phyloP scores from a whole-genome alignment of 2,329 filamentous ascomycete species.

The Alternaria viburni region DNA sequence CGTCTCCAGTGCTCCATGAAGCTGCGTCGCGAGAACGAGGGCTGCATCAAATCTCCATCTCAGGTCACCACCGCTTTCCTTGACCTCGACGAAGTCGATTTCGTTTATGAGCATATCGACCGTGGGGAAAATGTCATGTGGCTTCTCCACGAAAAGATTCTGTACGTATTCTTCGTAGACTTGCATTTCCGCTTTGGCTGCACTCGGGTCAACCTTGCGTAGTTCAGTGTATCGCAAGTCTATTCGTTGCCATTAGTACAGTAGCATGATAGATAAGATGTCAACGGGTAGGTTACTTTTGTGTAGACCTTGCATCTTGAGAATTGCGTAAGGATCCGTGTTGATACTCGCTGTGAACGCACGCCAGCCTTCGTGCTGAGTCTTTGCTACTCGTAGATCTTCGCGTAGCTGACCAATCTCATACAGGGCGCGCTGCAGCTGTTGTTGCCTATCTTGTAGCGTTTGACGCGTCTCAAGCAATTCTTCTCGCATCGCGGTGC shows the following conservation, averaged over 20 bases:
- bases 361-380: background rate
- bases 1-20: no score
- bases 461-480: background rate
- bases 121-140: fast-evolving
- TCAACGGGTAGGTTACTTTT: background rate
- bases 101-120: background rate
- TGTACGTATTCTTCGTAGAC: background rate
- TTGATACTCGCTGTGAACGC: no score
- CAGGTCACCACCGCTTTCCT: background rate
- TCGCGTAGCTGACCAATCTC: background rate
- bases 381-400: background rate
- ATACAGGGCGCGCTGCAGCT: background rate
- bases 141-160: fast-evolving
- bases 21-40: no score
- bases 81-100: background rate
- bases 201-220: fast-evolving
- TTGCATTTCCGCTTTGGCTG: background rate
- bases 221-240: background rate
- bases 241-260: background rate
- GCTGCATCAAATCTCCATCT: background rate
- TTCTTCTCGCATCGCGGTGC: background rate
- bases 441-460: background rate
- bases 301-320: background rate
- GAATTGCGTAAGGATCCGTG: fast-evolving
- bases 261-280: fast-evolving